A percentile compares a stretch with the other conserved stretches of the same genome.
These are phyloP conservation scores for Aspergillus neotritici DNA, from an alignment of 2,329 filamentous ascomycete species.

Conservation along the genomic window DNA sequence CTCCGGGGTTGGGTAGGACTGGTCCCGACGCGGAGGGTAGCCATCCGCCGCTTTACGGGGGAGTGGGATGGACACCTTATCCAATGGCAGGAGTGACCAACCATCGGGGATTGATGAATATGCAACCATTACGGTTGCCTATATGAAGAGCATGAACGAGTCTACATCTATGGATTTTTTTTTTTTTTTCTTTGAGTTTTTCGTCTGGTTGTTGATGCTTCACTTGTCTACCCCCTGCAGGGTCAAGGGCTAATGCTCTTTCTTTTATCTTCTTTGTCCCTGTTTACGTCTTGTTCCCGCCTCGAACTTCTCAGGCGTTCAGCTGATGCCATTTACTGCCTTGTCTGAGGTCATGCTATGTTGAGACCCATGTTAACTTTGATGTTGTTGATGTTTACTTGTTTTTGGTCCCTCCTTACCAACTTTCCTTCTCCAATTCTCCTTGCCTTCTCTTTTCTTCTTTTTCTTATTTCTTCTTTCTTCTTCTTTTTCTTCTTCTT, in stretches of 20 bases:
- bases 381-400: constrained; percentile 1
- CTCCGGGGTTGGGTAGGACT: too few relatives aligned
- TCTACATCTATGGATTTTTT: too few relatives aligned
- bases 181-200: constrained; percentile 3
- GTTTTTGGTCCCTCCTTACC: constrained; percentile 1
- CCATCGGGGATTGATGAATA: constrained; percentile 17
- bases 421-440: not conserved
- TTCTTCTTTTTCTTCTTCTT: constrained; percentile 3
- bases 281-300: too few relatives aligned
- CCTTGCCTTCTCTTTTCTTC: not conserved
- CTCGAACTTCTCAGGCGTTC: too few relatives aligned
- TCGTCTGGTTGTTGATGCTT: not conserved
- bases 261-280: too few relatives aligned
- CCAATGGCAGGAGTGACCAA: not conserved
- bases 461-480: constrained; percentile 1
- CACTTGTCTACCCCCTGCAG: too few relatives aligned
- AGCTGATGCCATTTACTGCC: too few relatives aligned
- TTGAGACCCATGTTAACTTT: too few relatives aligned
- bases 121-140: constrained; percentile 15
- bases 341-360: too few relatives aligned
- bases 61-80: not conserved
- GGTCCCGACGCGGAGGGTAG: too few relatives aligned
- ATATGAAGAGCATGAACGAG: constrained; percentile 18
- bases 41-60: too few relatives aligned
- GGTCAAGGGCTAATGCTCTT: too few relatives aligned